Conservation (phyloP, 495 filamentous ascomycete species). For the Friedmanniomyces endolithicus region DNA sequence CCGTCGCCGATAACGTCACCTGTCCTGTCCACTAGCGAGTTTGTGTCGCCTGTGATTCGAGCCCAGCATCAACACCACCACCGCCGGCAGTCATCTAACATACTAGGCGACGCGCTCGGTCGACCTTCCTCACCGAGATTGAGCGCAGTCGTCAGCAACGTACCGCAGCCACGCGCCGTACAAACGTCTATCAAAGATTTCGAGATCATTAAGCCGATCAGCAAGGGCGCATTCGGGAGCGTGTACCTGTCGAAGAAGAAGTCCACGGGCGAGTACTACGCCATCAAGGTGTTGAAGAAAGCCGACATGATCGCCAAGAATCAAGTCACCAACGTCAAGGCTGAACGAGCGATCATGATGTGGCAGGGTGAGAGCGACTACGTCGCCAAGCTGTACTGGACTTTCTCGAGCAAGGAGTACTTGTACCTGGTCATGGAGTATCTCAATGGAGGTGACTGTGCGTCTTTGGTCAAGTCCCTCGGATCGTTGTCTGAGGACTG, state of each 20-base stretch:
- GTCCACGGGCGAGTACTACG: constrained; percentile 93
- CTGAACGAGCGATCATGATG: constrained; percentile 99
- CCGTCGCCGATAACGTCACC: constrained; percentile 84
- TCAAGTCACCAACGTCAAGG: constrained; percentile 97
- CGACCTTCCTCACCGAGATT: constrained; percentile 74
- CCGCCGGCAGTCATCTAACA: constrained; percentile 82
- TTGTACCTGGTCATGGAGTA: constrained; percentile 99
- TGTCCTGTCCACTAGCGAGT: constrained; percentile 65
- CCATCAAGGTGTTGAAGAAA: constrained; percentile 96
- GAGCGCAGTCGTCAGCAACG: constrained; percentile 45
- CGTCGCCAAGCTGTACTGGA: constrained; percentile 98
- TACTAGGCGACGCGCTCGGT: constrained; percentile 49
- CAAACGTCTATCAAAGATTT: constrained; percentile 97
- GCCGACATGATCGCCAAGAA: constrained; percentile 99
- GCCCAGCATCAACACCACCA: constrained; percentile 49
- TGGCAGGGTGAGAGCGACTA: constrained; percentile 99
- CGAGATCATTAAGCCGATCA: constrained; percentile 98
- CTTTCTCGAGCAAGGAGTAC: constrained; percentile 97
- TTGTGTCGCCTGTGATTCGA: constrained; percentile 54
- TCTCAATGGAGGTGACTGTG: constrained; percentile 92
- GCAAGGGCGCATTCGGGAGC: constrained; percentile 96
- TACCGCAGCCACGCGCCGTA: constrained; percentile 63
- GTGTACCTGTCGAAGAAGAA: constrained; percentile 98
- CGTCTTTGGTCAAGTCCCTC: constrained; percentile 86
- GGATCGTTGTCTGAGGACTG: constrained; percentile 89